Percentiles rank a stretch among this genome's conserved stretches.
Conservation (phyloP, 2,329 filamentous ascomycete genomes). For the Chaetomium globosum region DNA sequence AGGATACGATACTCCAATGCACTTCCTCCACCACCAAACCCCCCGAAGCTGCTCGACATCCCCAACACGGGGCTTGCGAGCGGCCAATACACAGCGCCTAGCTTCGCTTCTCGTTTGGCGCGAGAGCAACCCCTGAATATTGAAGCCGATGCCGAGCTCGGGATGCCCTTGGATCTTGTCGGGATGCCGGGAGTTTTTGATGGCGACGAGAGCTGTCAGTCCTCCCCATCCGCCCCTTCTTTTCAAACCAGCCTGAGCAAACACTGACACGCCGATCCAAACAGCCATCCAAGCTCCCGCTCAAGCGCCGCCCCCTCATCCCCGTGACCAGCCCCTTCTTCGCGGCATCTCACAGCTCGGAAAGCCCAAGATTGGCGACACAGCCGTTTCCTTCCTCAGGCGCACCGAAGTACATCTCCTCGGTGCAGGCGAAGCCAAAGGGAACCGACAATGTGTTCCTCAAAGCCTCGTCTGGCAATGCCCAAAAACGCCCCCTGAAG, state of each 20-base stretch:
- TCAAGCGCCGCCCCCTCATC: conserved; percentile 71
- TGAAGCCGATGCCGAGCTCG: conserved; percentile 94
- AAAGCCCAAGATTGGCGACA: conserved; percentile 75
- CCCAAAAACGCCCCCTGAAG: conserved; percentile 48
- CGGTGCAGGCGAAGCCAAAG: conserved; percentile 56
- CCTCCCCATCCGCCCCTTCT: conserved; percentile 12
- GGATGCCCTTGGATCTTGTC: conserved; percentile 94
- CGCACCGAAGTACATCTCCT: conserved; percentile 95
- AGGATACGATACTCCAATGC: conserved; percentile 95
- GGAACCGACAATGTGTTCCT: conserved; percentile 47
- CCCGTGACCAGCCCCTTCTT: conserved; percentile 81
- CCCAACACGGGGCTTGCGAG: conserved; percentile 87
- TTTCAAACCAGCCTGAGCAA: conserved; percentile 11
- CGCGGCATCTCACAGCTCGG: conserved; percentile 81
- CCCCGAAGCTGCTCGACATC: conserved; percentile 95
- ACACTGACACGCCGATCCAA: conserved; percentile 34
- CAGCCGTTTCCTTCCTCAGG: conserved; percentile 88
- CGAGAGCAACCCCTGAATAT: conserved; percentile 94
- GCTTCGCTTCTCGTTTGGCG: conserved; percentile 85
- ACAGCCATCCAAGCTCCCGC: conserved; percentile 80
- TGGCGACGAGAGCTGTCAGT: conserved; percentile 87
- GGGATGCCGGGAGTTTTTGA: conserved; percentile 95
- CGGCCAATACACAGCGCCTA: conserved; percentile 85
- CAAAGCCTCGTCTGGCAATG: conserved; percentile 38
- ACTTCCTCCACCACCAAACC: conserved; percentile 88